Conservation (phyloP, 2,329 filamentous ascomycete species). For the Calonectria montana region DNA sequence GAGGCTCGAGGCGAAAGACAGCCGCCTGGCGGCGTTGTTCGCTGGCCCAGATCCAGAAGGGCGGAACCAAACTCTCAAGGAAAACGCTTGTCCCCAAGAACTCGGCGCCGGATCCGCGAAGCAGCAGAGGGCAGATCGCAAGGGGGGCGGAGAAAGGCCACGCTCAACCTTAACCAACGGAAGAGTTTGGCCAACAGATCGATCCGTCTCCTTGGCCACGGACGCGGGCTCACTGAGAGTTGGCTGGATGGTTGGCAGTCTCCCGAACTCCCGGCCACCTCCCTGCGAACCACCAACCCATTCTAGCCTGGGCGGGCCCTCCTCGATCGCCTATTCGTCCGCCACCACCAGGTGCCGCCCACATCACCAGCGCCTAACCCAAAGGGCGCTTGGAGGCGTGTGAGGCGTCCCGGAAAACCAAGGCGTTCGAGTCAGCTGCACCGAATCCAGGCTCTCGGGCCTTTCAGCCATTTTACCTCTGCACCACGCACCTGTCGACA, state of each 20-base stretch:
- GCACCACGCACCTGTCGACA: constrained; percentile 8
- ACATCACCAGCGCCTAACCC: neutral
- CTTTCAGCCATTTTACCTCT: constrained; percentile 31
- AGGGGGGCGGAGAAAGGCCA: neutral
- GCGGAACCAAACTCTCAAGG: constrained; percentile 7
- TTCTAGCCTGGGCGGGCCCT: constrained; percentile 23
- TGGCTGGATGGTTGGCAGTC: constrained; percentile 2
- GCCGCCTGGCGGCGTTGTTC: neutral
- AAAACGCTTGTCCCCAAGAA: neutral
- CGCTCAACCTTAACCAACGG: neutral
- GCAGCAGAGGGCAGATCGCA: constrained; percentile 10
- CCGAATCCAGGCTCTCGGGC: constrained; percentile 44
- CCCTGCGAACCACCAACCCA: constrained; percentile 29
- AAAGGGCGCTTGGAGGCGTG: constrained; percentile 18
- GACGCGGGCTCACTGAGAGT: constrained; percentile 18
- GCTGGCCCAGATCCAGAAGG: neutral
- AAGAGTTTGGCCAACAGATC: constrained; percentile 5
- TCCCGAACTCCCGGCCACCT: constrained; percentile 19
- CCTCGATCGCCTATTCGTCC: constrained; percentile 25
- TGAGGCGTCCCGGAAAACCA: constrained; percentile 20
- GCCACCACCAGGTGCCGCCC: constrained; percentile 4
- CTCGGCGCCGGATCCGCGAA: neutral
- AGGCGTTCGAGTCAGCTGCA: constrained; percentile 43
- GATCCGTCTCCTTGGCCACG: constrained; percentile 40
- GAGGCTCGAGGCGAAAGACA: neutral